Base-by-base conservation (phyloP, 2,329 filamentous ascomycete species). In the Plenodomus lindquistii region DNA sequence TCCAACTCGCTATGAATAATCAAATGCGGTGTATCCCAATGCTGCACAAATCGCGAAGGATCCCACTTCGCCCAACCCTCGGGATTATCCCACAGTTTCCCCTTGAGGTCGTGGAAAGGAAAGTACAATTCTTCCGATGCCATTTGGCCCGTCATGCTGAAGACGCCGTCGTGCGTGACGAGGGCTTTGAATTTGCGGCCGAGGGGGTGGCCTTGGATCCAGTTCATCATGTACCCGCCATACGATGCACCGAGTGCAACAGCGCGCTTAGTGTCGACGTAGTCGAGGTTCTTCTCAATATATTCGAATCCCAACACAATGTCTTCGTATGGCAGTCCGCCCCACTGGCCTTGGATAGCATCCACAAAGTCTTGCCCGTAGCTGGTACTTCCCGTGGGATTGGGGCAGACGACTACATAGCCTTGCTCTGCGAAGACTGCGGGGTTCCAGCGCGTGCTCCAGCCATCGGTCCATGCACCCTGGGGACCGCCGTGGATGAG, bases 1-100 rank as follows among this genome's bases (percentile, higher is more conserved):
- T 97, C 93, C 24, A 94, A 80, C 63, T 94, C 90, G 65, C 85
- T 93, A 73, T 97, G 93, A 45, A 97, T 91, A 52, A 95, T 85
- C 53, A 99, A 78, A 73, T 94, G 87, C 0, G 94, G 94, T 1
- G 92, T 97, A 1, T 82, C 77, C 92, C 92, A 97, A 59, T 93
- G 80, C 29, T 79, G 72, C 0, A 80, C 77, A 59, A 80, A 78
- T 3, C 73, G 72, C 16, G 76, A 77, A 0, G 84, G 84, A 62
- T 86, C 82, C 80, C 82, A 86, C 40, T 77, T 68, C 20, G 74
- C 72, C 81, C 82, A 85, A 8, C 72, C 72, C 40, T 79, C 73
- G 15, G 62, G 59, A n/a, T 71, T 66, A 8, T 64, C 52, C 72
- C 72, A 74, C 13, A 67, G 63, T 13, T 49, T 55, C 40, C 70